Percentiles rank a stretch among this genome's conserved stretches.
phyloP scores from a whole-genome alignment of 2,329 filamentous ascomycete genomes.

The Penicillium sp. region DNA sequence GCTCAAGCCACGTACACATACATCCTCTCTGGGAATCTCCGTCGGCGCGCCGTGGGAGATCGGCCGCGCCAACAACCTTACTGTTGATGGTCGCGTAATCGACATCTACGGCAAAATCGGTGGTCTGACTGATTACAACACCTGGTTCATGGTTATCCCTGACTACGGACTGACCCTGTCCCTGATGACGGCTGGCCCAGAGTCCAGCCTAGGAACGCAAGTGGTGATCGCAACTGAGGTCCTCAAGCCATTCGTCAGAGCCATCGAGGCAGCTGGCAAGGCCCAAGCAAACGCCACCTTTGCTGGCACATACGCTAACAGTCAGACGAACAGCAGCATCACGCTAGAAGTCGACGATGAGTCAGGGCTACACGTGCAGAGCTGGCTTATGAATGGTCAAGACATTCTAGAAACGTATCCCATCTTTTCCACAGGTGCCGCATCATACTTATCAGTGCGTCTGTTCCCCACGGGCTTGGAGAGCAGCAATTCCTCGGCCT shows the following conservation, averaged over 20 bases:
- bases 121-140: constrained; percentile 22
- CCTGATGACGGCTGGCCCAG: background rate
- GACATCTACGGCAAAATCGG: constrained; percentile 25
- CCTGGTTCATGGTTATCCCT: constrained; percentile 22
- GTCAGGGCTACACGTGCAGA: background rate
- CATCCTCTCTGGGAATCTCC: constrained; percentile 34
- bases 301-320: background rate
- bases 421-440: background rate
- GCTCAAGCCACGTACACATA: constrained; percentile 41
- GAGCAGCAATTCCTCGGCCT: background rate
- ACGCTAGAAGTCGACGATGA: background rate
- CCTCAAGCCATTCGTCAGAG: constrained; percentile 14
- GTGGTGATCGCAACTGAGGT: background rate
- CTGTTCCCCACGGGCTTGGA: constrained; percentile 2
- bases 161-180: constrained; percentile 14
- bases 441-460: constrained; percentile 10
- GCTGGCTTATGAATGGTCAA: background rate
- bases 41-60: constrained; percentile 47
- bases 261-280: constrained; percentile 21
- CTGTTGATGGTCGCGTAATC: constrained; percentile 15
- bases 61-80: background rate
- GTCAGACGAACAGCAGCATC: background rate
- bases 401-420: background rate
- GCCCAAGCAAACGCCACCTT: background rate
- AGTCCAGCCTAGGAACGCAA: background rate